Evolutionary conservation across 2,329 filamentous ascomycete species (phyloP).

Genomic region (Pseudodiploospora longispora): DNA sequence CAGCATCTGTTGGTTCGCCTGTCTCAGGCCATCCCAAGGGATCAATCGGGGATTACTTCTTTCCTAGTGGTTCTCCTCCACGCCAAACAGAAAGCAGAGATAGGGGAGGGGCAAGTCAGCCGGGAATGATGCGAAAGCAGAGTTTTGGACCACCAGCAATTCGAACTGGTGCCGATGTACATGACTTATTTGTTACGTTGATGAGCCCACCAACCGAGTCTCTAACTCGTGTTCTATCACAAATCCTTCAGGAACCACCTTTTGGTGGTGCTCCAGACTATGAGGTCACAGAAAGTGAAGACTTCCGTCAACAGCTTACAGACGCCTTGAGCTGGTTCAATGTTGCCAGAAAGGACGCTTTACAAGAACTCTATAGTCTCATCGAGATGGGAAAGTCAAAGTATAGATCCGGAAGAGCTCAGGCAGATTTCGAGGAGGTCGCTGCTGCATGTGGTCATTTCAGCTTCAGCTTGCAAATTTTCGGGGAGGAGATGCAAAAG

Average conservation of each 20-base stretch:
- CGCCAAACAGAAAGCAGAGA: too few relatives aligned
- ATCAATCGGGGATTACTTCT: too few relatives aligned
- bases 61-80: too few relatives aligned
- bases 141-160: too few relatives aligned
- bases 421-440: slow-evolving; percentile 87
- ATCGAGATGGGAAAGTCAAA: slow-evolving; percentile 58
- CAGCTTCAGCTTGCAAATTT: slow-evolving; percentile 76
- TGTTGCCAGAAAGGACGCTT: slow-evolving; percentile 59
- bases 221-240: slow-evolving; percentile 71
- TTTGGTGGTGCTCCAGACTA: slow-evolving; percentile 38
- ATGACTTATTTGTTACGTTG: slow-evolving; percentile 70
- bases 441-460: slow-evolving; percentile 90
- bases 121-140: too few relatives aligned
- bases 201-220: slow-evolving; percentile 87
- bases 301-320: slow-evolving; percentile 66
- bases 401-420: slow-evolving; percentile 49
- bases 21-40: too few relatives aligned
- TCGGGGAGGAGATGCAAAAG: slow-evolving; percentile 75
- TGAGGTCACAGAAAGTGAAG: slow-evolving; percentile 56
- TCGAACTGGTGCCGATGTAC: too few relatives aligned
- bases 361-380: slow-evolving; percentile 66
- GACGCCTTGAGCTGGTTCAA: slow-evolving; percentile 70
- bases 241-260: slow-evolving; percentile 73
- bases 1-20: too few relatives aligned
- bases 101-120: too few relatives aligned